A percentile compares a stretch with the other conserved stretches of the same genome.
Evolutionary conservation across 2,329 filamentous ascomycete species (phyloP).

Genomic region (Sarocladium oryzae): DNA sequence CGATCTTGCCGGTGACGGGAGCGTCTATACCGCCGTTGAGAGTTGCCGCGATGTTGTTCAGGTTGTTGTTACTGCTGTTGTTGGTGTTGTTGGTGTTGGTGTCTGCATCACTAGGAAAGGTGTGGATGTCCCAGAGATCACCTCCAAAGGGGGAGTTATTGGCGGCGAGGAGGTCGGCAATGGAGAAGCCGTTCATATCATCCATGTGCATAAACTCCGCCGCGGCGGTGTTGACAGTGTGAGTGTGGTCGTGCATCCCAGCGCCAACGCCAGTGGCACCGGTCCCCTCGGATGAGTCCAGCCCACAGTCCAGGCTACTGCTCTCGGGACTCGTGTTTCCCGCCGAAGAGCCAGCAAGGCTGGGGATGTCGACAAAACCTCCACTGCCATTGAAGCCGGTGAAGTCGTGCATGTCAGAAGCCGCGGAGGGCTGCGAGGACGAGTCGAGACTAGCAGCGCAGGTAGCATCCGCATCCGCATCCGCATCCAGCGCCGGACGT

Average conservation of each 20-base stretch:
- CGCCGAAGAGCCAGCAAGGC: constrained; percentile 3
- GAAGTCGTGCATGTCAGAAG: too few relatives aligned
- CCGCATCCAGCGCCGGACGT: too few relatives aligned
- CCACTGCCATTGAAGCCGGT: background rate
- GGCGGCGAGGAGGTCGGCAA: constrained; percentile 25
- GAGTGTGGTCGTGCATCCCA: background rate
- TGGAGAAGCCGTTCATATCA: constrained; percentile 26
- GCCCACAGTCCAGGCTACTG: constrained; percentile 4
- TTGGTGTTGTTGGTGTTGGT: constrained; percentile 4
- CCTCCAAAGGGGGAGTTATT: constrained; percentile 15
- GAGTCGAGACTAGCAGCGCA: background rate
- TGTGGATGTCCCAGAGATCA: constrained; percentile 4
- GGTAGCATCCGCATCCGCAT: background rate
- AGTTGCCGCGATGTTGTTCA: constrained; percentile 9
- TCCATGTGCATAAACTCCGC: constrained; percentile 18
- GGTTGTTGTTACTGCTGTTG: too few relatives aligned
- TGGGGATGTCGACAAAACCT: constrained; percentile 1
- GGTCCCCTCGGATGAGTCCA: background rate
- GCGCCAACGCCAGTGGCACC: constrained; percentile 9
- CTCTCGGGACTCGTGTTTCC: constrained; percentile 25
- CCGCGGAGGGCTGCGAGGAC: background rate
- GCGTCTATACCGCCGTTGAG: constrained; percentile 8
- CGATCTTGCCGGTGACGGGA: constrained; percentile 1
- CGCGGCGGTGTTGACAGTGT: background rate
- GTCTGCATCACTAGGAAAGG: constrained; percentile 3